These are phyloP conservation scores for Sporobolomyces phaffii DNA, from an alignment of 768 basidiomycete genomes.

Conservation along the genomic window DNA sequence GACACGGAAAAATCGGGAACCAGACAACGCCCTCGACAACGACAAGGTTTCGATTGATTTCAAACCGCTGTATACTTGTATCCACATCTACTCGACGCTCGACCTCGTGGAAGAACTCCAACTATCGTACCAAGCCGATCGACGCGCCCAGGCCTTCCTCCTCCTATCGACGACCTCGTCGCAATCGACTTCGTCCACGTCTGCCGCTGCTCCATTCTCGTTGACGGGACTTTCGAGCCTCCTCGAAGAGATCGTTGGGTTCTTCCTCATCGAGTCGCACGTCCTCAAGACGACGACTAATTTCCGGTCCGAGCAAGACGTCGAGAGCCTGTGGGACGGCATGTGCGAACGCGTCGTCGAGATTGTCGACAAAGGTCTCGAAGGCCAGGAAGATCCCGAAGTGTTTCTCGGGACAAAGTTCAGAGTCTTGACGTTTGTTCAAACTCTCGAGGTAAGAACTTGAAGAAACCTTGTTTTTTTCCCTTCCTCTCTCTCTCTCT, in stretches of 20 bases:
- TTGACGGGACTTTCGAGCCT: conserved; percentile 59
- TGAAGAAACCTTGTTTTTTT: background rate
- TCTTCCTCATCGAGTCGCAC: conserved; percentile 92
- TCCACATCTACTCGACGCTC: conserved; percentile 88
- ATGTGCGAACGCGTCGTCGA: conserved; percentile 67
- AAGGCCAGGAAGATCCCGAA: conserved; percentile 70
- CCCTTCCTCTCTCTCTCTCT: conserved; percentile 13
- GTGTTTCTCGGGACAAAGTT: conserved; percentile 77
- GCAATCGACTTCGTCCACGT: conserved; percentile 27
- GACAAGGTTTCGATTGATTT: conserved; percentile 85
- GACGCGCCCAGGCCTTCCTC: conserved; percentile 94
- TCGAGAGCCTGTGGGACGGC: conserved; percentile 92
- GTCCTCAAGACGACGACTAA: conserved; percentile 75
- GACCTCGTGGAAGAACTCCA: conserved; percentile 86
- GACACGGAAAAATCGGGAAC: too few species aligned
- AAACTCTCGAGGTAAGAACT: conserved; percentile 76
- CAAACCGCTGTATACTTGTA: conserved; percentile 88
- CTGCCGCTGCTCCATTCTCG: conserved; percentile 33
- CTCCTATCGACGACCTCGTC: conserved; percentile 60
- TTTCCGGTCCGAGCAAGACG: conserved; percentile 83
- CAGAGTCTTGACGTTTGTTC: conserved; percentile 73
- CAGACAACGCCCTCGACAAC: conserved; percentile 87
- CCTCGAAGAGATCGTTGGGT: conserved; percentile 89
- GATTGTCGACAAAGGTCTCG: conserved; percentile 66
- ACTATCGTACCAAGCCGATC: conserved; percentile 89